phyloP scores from a whole-genome alignment of 2,329 filamentous ascomycete genomes.

The Colletotrichum aenigma region DNA sequence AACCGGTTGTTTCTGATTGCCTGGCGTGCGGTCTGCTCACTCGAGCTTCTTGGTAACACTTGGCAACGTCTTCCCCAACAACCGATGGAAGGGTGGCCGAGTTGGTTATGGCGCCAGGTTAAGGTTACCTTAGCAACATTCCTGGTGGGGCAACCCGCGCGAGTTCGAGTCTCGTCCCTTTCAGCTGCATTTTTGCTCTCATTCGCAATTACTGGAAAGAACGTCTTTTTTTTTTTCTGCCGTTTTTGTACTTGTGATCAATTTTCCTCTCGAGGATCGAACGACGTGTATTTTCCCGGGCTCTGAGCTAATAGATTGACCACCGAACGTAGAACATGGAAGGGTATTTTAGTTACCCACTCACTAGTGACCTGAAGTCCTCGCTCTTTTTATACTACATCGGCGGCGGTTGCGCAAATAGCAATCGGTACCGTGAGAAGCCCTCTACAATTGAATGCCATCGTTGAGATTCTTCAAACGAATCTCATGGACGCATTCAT shows the following conservation, averaged over 20 bases:
- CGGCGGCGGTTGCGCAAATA: neutral
- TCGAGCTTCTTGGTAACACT: accelerated
- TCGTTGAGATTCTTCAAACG: neutral
- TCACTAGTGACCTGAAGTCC: too few species aligned
- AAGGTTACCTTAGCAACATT: neutral
- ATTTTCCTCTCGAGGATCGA: too few species aligned
- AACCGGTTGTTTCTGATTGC: neutral
- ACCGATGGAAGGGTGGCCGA: neutral
- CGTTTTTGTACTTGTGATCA: too few species aligned
- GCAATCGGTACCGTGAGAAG: neutral
- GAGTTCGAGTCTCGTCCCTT: neutral
- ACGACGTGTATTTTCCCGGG: too few species aligned
- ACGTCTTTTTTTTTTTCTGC: too few species aligned
- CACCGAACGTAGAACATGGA: too few species aligned
- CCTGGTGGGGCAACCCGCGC: neutral
- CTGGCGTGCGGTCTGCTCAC: neutral
- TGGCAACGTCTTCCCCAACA: accelerated
- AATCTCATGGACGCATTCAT: neutral
- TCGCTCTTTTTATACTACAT: neutral
- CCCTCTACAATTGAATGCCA: neutral
- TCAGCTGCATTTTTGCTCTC: neutral
- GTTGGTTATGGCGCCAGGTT: neutral
- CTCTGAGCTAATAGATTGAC: too few species aligned
- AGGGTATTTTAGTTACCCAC: too few species aligned
- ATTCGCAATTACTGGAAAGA: too few species aligned